Evolutionary conservation across 352 stramenopile species (phyloP).

Genomic region (Phytophthora foliorum): DNA sequence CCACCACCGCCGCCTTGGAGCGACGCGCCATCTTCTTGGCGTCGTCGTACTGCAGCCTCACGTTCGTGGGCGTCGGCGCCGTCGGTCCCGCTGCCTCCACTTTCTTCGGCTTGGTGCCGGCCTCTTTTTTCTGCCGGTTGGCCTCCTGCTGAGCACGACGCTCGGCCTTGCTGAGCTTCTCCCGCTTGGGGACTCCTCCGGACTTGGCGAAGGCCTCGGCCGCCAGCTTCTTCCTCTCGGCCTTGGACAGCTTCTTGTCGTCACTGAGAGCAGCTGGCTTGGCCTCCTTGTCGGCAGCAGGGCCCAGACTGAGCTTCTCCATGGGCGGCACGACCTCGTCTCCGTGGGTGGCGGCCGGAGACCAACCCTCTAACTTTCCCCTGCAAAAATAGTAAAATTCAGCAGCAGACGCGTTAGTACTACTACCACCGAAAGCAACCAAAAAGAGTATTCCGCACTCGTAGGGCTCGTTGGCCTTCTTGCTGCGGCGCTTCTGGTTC

Average conservation of each 20-base stretch:
- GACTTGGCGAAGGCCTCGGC: slow-evolving; percentile 71
- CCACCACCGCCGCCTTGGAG: slow-evolving; percentile 74
- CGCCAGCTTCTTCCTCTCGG: slow-evolving; percentile 77
- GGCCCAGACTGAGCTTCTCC: slow-evolving; percentile 61
- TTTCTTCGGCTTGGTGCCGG: slow-evolving; percentile 54
- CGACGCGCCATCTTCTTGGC: slow-evolving; percentile 81
- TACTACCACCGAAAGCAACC: slow-evolving; percentile 1
- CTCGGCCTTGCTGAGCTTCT: slow-evolving; percentile 95
- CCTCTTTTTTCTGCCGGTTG: slow-evolving; percentile 85
- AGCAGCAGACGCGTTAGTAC: background rate
- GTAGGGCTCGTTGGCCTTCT: slow-evolving; percentile 40
- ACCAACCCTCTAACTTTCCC: slow-evolving; percentile 74
- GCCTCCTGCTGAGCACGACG: slow-evolving; percentile 93
- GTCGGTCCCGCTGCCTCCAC: slow-evolving; percentile 26
- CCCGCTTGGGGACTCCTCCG: slow-evolving; percentile 56
- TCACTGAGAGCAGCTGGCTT: background rate
- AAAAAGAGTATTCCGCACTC: slow-evolving; percentile 29
- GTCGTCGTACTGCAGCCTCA: slow-evolving; percentile 81
- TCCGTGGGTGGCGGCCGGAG: slow-evolving; percentile 54
- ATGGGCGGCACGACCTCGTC: slow-evolving; percentile 41
- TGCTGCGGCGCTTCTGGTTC: slow-evolving; percentile 40
- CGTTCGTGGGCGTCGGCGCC: slow-evolving; percentile 49
- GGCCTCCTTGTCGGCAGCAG: slow-evolving; percentile 23
- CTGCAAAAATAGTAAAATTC: slow-evolving; percentile 30
- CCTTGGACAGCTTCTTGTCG: slow-evolving; percentile 57